Evolutionary conservation across 495 filamentous ascomycete genomes (phyloP), one percentile per base, ranked within the genome.

Genomic region (Oleoguttula mirabilis): DNA sequence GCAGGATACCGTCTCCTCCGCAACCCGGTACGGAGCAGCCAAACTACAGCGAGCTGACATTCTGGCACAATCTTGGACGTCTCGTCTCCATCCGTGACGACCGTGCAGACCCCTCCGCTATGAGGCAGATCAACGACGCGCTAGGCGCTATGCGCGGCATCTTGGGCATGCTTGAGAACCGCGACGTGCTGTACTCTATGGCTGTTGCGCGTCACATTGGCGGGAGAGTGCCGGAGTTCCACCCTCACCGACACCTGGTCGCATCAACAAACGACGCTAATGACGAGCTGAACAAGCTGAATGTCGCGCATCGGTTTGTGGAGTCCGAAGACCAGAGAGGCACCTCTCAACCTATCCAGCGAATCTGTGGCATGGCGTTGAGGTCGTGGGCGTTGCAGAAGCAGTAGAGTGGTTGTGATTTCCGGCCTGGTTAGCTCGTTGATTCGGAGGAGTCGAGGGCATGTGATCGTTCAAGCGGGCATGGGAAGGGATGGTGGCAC

Each of bases 171-270:
- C 71, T 75, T 15, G 87, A 94, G 64, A 88, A 88, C 54, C 77
- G 87, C n/a, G 87, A 94, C 50, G 83, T 92, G 6, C 71, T 93
- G 23, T 94, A 94, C 58, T 88, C 83, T 10, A 78, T 94, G 45
- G 82, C 82, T 19, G 75, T 93, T 38, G 75, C 79, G 8, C 76
- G 86, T 15, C 76, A 84, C 48, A 68, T 83, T 27, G 79, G 83
- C 21, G 70, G 73, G 27, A 73, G 77, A 14, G 73, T 80, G 59
- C 70, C 67, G 28, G 84, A 67, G 41, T 81, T 69, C 54, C 32
- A 48, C 23, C 75, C 71, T 50, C 75, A 67, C 55, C 77, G 63
- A 56, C 66, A 69, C 54, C 70, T 54, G 32, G 74, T 62, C 22
- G 68, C 76, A 8, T 68, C 72, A 35, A 74, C 70, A 45, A 68